Evolutionary conservation across 805 yeast species (phyloP), one percentile per base, ranked within the genome.

Genomic region (Hanseniaspora lachancei): DNA sequence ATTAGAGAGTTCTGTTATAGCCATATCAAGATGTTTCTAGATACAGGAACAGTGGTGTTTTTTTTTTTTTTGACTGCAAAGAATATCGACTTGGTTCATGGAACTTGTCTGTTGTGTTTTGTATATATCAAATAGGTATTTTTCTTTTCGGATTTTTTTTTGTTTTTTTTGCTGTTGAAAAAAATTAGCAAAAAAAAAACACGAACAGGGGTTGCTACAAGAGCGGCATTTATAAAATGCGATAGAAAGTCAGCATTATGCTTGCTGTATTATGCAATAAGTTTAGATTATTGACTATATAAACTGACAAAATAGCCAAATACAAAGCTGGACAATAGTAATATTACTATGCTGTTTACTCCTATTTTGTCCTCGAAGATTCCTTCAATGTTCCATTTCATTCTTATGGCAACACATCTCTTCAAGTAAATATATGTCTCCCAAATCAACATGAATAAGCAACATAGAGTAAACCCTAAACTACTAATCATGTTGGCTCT

Each of bases 361-460:
- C 98, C 98, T 59, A 82, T 66, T 64, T 76, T 80, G 69, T 93
- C 97, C 60, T 86, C 95, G 65, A 91, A 93, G 21, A 46, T 39
- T 20, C 56, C 56, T 60, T 86, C 78, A 24, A 81, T 84, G 3
- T 95, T 88, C 59, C 80, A 80, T 72, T 89, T 87, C 60, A 79
- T 77, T 66, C 98, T 80, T 62, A 93, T 87, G 64, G 83, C 83
- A 50, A 80, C 68, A 6, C 88, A 91, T 68, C 98, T 80, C 80
- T 84, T 83, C 47, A 89, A 70, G 70, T 89, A 93, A 62, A 79
- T 78, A 61, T 74, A 77, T 16, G 85, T 76, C 13, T 96, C 78
- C 66, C 91, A 91, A 13, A 73, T 42, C 49, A 89, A 77, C 10
- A 95, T 84, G 57, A 80, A 72, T 34, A 87, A 72, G 0, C 97